Conservation (phyloP, 306 rosid species). For the Vigna unguiculata region DNA sequence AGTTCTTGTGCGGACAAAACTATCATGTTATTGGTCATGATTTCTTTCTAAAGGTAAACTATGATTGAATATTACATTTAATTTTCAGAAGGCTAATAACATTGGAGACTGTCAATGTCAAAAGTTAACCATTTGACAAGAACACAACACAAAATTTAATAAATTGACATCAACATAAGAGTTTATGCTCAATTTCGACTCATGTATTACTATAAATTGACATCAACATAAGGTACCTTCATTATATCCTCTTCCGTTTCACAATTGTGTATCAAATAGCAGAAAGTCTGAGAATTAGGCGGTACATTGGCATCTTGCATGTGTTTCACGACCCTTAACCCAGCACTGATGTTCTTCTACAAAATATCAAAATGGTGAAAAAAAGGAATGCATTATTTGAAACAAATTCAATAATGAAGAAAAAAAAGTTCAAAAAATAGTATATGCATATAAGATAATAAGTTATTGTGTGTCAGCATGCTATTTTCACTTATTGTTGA, state of each 20-base stretch:
- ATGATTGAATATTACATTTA: neutral
- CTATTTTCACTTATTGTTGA: slow-evolving; percentile 22
- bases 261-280: slow-evolving; percentile 68
- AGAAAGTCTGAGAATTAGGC: slow-evolving; percentile 79
- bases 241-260: slow-evolving; percentile 67
- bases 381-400: slow-evolving; percentile 24
- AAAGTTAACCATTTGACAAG: slow-evolving; percentile 24
- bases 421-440: slow-evolving; percentile 18
- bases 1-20: neutral
- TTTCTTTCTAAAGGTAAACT: neutral
- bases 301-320: slow-evolving; percentile 65
- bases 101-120: slow-evolving; percentile 14
- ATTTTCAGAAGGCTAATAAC: slow-evolving; percentile 22
- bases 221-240: slow-evolving; percentile 56
- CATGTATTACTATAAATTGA: slow-evolving; percentile 32
- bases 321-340: slow-evolving; percentile 60
- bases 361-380: slow-evolving; percentile 38
- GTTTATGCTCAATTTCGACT: neutral
- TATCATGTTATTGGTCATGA: neutral
- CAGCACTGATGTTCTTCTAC: slow-evolving; percentile 74
- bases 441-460: slow-evolving; percentile 23
- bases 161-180: slow-evolving; percentile 15
- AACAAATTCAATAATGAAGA: slow-evolving; percentile 13
- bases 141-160: slow-evolving; percentile 22
- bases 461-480: neutral